Evolutionary conservation across 2,329 filamentous ascomycete species (phyloP).

Genomic region (Aquanectria penicillioides): DNA sequence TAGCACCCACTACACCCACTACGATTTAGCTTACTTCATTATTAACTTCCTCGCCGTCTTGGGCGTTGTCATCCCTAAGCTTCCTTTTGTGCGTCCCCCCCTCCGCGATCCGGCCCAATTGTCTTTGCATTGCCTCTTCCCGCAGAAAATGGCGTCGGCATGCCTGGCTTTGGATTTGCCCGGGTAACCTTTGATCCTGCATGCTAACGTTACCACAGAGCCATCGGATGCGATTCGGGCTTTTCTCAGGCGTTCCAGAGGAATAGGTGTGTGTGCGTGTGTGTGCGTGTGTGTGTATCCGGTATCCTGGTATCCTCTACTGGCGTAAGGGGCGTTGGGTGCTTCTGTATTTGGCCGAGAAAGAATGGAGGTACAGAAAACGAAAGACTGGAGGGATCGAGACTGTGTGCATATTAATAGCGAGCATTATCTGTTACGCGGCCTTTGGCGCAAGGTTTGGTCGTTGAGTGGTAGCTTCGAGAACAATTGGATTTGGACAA

Average conservation of each 20-base stretch:
- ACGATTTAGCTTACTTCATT: conserved; percentile 95
- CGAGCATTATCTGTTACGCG: conserved; percentile 48
- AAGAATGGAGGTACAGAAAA: conserved; percentile 34
- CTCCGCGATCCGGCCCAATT: neutral
- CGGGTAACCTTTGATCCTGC: conserved; percentile 1
- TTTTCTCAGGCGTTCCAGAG: conserved; percentile 76
- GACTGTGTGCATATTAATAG: conserved; percentile 46
- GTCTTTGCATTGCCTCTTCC: neutral
- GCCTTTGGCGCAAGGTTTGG: conserved; percentile 40
- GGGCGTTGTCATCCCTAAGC: conserved; percentile 93
- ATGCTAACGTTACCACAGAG: conserved; percentile 61
- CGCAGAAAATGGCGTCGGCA: neutral
- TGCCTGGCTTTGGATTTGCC: neutral
- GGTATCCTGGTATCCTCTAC: conserved; percentile 31
- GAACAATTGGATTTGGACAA: conserved; percentile 44
- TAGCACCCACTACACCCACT: conserved; percentile 99
- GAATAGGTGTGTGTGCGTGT: conserved; percentile 52
- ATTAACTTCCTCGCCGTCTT: conserved; percentile 96
- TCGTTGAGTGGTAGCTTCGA: conserved; percentile 44
- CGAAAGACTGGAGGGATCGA: conserved; percentile 32
- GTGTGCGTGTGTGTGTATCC: conserved; percentile 18
- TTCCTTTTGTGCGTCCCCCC: conserved; percentile 83
- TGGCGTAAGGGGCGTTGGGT: conserved; percentile 40
- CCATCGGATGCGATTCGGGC: conserved; percentile 79
- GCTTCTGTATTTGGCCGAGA: conserved; percentile 36